Evolutionary conservation across 169 alveolate genomes (phyloP), one percentile per base, ranked within the genome.

Genomic region (Neospora caninum): DNA sequence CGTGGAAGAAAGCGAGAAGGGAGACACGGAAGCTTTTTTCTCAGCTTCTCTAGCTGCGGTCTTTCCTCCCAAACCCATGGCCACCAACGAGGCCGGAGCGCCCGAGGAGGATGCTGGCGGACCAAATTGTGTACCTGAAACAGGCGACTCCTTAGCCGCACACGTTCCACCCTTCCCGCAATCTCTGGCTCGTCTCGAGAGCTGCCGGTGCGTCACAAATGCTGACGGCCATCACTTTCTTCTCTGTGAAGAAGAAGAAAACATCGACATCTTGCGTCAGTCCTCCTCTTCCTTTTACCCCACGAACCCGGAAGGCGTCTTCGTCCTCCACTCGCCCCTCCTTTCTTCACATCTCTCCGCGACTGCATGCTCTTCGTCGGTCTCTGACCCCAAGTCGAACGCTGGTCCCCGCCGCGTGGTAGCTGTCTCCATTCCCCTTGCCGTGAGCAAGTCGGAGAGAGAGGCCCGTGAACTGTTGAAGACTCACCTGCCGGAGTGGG

Each of bases 81-180:
- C 73, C 73, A 22, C 73, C 73, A 64, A 27, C 73, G 73, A 22
- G 73, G 25, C 34, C 73, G 31, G 73, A 6, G 73, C 73, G 73
- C 73, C 73, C 73, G 73, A 64, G 73, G 73, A 64, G 73, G 73
- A 64, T 64, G 73, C 73, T 64, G 73, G 73, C 73, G 73, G 34
- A 64, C 20, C 73, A 29, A 64, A 16, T 22, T 64, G 25, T 29
- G 73, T 64, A 1, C 31, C 73, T 64, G 73, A 64, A 64, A 27
- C 16, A 64, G 73, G n/a, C 73, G 73, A 7, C 31, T 64, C 73
- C 73, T 16, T 64, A 10, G 1, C 73, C 58, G 58, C 58, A 13
- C 22, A 49, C 4, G 20, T 10, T 22, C n/a, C 20, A 1, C 1
- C 73, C 1, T 64, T 27, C 20, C 34, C n/a, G 73, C 73, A 16